Conservation (phyloP, 805 yeast genomes). For the Wickerhamomyces sydowiorum region DNA sequence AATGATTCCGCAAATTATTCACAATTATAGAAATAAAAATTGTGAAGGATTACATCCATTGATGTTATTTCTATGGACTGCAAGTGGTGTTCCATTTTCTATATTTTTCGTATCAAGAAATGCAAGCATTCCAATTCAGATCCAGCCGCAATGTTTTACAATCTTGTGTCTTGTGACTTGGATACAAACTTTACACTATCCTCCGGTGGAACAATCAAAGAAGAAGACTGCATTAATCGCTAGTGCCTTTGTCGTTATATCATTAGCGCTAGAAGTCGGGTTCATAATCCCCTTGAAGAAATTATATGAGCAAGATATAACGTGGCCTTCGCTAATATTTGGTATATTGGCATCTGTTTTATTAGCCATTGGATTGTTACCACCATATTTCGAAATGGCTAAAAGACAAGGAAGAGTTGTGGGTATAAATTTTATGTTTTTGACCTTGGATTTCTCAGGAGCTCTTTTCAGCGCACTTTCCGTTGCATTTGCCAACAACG, state of each 20-base stretch:
- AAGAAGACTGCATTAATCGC: conserved; percentile 32
- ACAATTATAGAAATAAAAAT: conserved; percentile 68
- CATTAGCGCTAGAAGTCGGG: conserved; percentile 63
- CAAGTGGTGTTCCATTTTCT: conserved; percentile 75
- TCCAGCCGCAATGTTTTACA: conserved; percentile 86
- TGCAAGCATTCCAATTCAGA: conserved; percentile 69
- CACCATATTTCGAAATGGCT: conserved; percentile 82
- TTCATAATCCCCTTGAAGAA: conserved; percentile 66
- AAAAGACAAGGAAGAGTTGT: conserved; percentile 80
- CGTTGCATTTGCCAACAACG: conserved; percentile 53
- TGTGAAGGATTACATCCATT: conserved; percentile 80
- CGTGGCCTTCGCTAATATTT: conserved; percentile 76
- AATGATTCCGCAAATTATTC: conserved; percentile 74
- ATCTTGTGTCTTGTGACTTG: conserved; percentile 62
- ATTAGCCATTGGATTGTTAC: conserved; percentile 72
- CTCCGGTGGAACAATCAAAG: conserved; percentile 46
- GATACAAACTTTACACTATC: conserved; percentile 65
- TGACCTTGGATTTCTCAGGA: conserved; percentile 72
- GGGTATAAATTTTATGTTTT: conserved; percentile 81
- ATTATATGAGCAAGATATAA: conserved; percentile 39
- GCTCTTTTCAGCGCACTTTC: conserved; percentile 73
- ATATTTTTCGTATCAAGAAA: conserved; percentile 73
- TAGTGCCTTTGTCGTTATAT: conserved; percentile 32
- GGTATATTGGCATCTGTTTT: conserved; percentile 78
- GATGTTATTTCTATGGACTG: conserved; percentile 79